Conservation (phyloP, 768 basidiomycete genomes). For the Myochromella boudieri region DNA sequence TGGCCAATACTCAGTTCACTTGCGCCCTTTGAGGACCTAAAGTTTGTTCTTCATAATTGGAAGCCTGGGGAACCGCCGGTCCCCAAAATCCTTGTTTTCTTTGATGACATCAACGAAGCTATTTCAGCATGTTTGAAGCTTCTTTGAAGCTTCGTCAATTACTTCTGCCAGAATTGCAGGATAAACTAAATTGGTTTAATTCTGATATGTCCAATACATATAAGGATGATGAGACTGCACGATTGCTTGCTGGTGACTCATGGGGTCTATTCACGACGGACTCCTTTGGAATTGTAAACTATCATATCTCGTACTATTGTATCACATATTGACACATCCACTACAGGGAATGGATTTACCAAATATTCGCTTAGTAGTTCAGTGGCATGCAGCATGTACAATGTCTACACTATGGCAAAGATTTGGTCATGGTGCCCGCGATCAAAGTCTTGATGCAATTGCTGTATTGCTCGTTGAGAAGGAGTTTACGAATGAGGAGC, state of each 20-base stretch:
- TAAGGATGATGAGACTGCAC: constrained; percentile 8
- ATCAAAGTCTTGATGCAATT: background rate
- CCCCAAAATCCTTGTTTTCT: background rate
- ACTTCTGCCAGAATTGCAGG: background rate
- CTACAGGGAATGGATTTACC: constrained; percentile 1
- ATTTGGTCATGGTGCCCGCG: background rate
- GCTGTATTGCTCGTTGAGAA: constrained; percentile 1
- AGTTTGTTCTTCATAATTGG: constrained; percentile 6
- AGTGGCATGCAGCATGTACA: background rate
- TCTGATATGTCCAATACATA: background rate
- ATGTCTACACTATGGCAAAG: background rate
- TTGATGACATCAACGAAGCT: constrained; percentile 1
- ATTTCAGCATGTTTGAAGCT: constrained; percentile 3
- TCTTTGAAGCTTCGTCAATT: background rate
- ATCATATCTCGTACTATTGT: background rate
- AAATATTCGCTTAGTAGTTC: background rate
- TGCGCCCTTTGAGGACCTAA: constrained; percentile 8
- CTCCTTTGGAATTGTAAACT: constrained; percentile 18
- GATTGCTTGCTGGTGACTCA: constrained; percentile 5
- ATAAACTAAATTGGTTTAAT: constrained; percentile 5
- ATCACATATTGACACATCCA: background rate
- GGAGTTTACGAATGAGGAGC: constrained; percentile 1
- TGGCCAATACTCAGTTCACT: constrained; percentile 7
- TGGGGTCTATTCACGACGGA: constrained; percentile 13
- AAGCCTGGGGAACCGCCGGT: constrained; percentile 2